Conservation (phyloP, 202 grass and related monocot genomes). For the Panicum virgatum region DNA sequence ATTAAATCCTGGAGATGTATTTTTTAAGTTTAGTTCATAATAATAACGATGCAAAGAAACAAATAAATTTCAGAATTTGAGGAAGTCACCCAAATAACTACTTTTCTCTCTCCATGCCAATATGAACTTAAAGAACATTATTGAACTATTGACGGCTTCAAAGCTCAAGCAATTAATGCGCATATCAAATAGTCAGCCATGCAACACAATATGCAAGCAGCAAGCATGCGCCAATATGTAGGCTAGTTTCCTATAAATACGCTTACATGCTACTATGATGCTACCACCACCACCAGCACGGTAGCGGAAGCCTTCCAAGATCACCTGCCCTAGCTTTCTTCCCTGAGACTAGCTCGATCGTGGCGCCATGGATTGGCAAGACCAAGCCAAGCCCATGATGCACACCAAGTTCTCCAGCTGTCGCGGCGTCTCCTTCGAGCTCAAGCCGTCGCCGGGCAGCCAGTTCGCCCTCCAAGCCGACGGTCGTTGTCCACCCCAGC, state of each 20-base stretch:
- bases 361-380: constrained; percentile 31
- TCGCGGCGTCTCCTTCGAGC: too few relatives aligned
- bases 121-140: too few relatives aligned
- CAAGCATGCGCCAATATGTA: neutral
- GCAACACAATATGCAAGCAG: neutral
- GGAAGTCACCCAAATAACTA: too few relatives aligned
- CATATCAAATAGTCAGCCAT: neutral
- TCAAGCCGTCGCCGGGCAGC: too few relatives aligned
- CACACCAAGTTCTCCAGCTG: too few relatives aligned
- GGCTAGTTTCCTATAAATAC: neutral
- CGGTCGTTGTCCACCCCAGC: neutral
- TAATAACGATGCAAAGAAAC: neutral
- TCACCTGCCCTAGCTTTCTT: neutral
- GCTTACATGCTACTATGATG: neutral
- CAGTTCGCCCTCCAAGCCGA: too few relatives aligned
- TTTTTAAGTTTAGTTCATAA: neutral
- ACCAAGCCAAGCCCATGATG: constrained; percentile 19
- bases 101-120: neutral
- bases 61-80: neutral
- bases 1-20: neutral
- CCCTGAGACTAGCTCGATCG: neutral
- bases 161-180: neutral
- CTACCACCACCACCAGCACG: neutral
- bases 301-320: neutral
- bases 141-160: neutral